A percentile compares a stretch with the other conserved stretches of the same genome.
Evolutionary conservation across 192 early-diverging fungal species (phyloP).

Genomic region (Spizellomyces sp.): DNA sequence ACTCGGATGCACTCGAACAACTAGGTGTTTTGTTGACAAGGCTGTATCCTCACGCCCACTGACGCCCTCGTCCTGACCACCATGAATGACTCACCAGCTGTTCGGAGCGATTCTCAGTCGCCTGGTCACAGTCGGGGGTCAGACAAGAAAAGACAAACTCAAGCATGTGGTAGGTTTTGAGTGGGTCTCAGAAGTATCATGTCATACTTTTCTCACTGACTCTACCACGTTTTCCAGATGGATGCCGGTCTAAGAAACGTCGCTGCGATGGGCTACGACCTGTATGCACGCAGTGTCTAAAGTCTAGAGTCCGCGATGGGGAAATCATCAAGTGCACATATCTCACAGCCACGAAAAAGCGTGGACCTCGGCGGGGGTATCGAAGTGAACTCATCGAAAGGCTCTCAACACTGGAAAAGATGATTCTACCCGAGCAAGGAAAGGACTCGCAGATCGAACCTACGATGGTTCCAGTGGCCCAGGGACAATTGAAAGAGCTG

Average conservation of each 20-base stretch:
- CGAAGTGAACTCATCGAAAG: slow-evolving; percentile 1
- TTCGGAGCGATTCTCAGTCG: no score
- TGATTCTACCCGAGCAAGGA: not conserved
- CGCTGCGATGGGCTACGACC: slow-evolving; percentile 44
- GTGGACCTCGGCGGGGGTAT: slow-evolving; percentile 4
- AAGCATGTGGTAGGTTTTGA: slow-evolving; percentile 6
- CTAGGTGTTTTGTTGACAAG: no score
- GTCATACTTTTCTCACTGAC: not conserved
- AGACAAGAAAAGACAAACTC: slow-evolving; percentile 2
- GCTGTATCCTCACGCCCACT: no score
- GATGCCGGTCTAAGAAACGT: slow-evolving; percentile 39
- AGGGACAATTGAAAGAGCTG: not conserved
- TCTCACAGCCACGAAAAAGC: slow-evolving; percentile 13
- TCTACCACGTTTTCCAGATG: slow-evolving; percentile 5
- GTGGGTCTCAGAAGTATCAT: not conserved
- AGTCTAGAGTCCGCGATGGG: slow-evolving; percentile 20
- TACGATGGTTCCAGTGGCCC: not conserved
- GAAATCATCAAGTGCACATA: slow-evolving; percentile 20
- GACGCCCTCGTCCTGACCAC: no score
- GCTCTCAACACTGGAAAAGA: not conserved
- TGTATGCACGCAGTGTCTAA: slow-evolving; percentile 39
- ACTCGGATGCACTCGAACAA: no score
- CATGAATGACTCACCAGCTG: no score
- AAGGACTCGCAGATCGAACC: not conserved
- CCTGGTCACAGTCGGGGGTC: no score